phyloP scores from a whole-genome alignment of 139 green algal species.

The Ulvella scutata region DNA sequence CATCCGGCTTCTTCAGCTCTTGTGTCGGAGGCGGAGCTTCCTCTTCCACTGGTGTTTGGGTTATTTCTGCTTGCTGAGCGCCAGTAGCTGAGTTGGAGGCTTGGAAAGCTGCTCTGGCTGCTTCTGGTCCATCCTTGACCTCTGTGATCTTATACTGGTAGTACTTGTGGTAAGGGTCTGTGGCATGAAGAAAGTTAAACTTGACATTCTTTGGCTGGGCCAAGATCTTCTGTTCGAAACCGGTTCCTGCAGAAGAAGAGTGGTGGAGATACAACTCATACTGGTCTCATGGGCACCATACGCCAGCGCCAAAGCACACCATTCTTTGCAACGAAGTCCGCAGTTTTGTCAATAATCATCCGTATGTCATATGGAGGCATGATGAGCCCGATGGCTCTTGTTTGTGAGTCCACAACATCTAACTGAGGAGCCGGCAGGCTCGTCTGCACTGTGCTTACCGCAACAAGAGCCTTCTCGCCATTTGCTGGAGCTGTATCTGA shows the following conservation, averaged over 20 bases:
- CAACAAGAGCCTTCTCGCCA: neutral
- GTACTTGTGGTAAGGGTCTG: slow-evolving; percentile 91
- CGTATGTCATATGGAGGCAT: slow-evolving; percentile 85
- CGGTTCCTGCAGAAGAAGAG: slow-evolving; percentile 31
- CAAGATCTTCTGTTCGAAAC: slow-evolving; percentile 90
- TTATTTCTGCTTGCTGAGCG: neutral
- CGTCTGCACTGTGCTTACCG: neutral
- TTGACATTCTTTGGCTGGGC: slow-evolving; percentile 87
- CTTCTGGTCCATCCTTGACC: slow-evolving; percentile 5
- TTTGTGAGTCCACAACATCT: slow-evolving; percentile 63
- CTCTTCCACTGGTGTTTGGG: neutral
- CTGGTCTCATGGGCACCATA: neutral
- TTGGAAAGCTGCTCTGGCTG: neutral
- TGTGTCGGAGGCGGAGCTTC: slow-evolving; percentile 16
- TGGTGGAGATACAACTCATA: neutral
- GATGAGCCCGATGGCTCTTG: slow-evolving; percentile 81
- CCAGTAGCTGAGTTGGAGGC: neutral
- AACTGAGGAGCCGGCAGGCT: neutral
- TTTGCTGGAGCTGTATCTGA: neutral
- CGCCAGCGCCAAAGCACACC: slow-evolving; percentile 26
- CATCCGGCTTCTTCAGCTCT: slow-evolving; percentile 63
- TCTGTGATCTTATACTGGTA: slow-evolving; percentile 63
- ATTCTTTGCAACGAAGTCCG: slow-evolving; percentile 90
- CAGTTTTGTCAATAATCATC: slow-evolving; percentile 96
- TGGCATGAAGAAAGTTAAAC: slow-evolving; percentile 92